Conservation (phyloP, 495 filamentous ascomycete genomes). For the Trichoderma virens region DNA sequence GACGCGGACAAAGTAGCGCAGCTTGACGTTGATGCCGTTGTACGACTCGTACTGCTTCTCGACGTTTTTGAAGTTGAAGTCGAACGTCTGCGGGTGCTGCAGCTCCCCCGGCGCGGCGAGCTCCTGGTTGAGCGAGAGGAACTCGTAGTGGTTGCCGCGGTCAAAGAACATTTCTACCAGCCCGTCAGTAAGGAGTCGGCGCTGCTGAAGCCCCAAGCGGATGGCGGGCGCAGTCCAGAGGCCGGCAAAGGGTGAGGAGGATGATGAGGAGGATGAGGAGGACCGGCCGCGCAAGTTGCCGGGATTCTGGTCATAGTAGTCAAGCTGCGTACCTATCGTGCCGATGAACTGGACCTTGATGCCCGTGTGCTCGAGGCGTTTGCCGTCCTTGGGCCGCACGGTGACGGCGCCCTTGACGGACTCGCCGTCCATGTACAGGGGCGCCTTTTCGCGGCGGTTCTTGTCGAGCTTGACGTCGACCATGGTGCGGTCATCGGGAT, state of each 20-base stretch:
- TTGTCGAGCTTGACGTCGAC: slow-evolving; percentile 98
- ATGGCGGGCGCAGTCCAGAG: slow-evolving; percentile 1
- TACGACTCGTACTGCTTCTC: slow-evolving; percentile 99
- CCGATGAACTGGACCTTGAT: slow-evolving; percentile 99
- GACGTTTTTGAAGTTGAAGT: slow-evolving; percentile 99
- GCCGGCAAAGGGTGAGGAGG: neutral
- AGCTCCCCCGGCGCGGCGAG: slow-evolving; percentile 94
- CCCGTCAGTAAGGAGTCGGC: slow-evolving; percentile 22
- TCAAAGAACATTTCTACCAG: slow-evolving; percentile 92
- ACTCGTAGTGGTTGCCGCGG: slow-evolving; percentile 98
- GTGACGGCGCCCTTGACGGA: slow-evolving; percentile 94
- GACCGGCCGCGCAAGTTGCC: neutral
- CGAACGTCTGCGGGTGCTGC: slow-evolving; percentile 96
- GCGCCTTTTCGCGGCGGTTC: slow-evolving; percentile 90
- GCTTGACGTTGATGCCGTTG: slow-evolving; percentile 98
- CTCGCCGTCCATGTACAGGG: slow-evolving; percentile 96
- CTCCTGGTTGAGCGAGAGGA: slow-evolving; percentile 91
- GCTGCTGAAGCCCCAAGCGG: slow-evolving; percentile 7
- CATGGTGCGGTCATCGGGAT: slow-evolving; percentile 85
- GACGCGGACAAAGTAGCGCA: slow-evolving; percentile 96
- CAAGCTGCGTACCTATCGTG: slow-evolving; percentile 66
- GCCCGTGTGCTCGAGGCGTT: slow-evolving; percentile 93
- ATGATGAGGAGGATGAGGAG: neutral
- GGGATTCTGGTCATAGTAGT: neutral
- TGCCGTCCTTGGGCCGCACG: slow-evolving; percentile 94